phyloP scores from a whole-genome alignment of 306 rosid genomes.

The Pterocarpus santalinus region DNA sequence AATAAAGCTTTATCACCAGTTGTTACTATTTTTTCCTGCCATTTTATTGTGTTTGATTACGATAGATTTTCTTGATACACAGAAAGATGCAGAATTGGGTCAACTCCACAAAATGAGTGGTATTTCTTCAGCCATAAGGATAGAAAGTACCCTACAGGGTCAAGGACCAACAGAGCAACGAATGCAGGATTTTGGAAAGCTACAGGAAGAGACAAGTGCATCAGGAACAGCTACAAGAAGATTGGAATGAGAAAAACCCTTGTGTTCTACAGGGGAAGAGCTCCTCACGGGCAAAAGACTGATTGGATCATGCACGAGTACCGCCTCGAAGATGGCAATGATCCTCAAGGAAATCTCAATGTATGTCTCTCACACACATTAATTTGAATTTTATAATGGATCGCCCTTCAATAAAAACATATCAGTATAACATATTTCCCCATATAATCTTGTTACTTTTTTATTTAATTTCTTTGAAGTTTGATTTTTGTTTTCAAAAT shows the following conservation, averaged over 20 bases:
- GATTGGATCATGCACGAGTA: constrained; percentile 99
- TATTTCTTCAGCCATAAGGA: constrained; percentile 98
- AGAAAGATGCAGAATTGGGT: constrained; percentile 94
- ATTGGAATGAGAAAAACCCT: constrained; percentile 97
- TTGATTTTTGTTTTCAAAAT: constrained; percentile 10
- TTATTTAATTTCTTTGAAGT: not conserved
- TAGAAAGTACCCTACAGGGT: constrained; percentile 96
- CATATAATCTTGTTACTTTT: too few relatives aligned
- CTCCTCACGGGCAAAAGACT: constrained; percentile 95
- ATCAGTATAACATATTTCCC: not conserved
- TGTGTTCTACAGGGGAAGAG: constrained; percentile 93
- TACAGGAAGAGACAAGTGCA: constrained; percentile 94
- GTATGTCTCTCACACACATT: constrained; percentile 43
- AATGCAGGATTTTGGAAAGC: constrained; percentile 99
- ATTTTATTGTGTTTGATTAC: not conserved
- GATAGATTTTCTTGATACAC: not conserved
- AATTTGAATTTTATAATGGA: not conserved
- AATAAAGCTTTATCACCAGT: not conserved
- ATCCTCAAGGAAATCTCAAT: constrained; percentile 52
- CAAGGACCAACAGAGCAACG: constrained; percentile 94
- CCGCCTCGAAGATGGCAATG: constrained; percentile 85
- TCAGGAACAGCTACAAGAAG: constrained; percentile 75
- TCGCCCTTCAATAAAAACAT: not conserved
- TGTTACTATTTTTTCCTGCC: not conserved
- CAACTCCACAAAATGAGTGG: constrained; percentile 98